phyloP scores from a whole-genome alignment of 2,329 filamentous ascomycete species.

The Microcyclospora pomicola region DNA sequence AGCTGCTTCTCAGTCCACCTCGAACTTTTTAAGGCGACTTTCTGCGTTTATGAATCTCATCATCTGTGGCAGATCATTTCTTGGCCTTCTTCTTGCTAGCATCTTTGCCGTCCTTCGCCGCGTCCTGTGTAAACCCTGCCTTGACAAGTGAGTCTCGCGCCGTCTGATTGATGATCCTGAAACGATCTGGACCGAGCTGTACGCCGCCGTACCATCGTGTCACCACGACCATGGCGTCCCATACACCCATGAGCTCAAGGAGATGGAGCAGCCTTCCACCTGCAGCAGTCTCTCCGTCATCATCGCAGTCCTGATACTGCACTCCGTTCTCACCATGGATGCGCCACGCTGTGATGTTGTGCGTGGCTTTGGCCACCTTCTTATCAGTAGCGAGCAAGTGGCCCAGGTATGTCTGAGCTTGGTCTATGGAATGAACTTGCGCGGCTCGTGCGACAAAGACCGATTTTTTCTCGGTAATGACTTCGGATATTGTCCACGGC shows the following conservation, averaged over 20 bases:
- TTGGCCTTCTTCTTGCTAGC: conserved; percentile 13
- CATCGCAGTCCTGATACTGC: conserved; percentile 79
- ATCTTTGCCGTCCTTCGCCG: conserved; percentile 19
- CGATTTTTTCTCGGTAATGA: conserved; percentile 69
- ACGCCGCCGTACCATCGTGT: conserved; percentile 92
- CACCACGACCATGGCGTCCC: conserved; percentile 86
- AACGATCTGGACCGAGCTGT: conserved; percentile 75
- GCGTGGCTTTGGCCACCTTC: conserved; percentile 72
- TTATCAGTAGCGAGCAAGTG: conserved; percentile 72
- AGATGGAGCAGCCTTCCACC: conserved; percentile 74
- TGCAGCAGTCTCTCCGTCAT: conserved; percentile 89
- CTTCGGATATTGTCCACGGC: conserved; percentile 63
- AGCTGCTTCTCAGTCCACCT: too few species aligned
- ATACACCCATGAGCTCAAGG: conserved; percentile 88
- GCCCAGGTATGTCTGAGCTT: conserved; percentile 57
- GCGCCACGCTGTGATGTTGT: conserved; percentile 93
- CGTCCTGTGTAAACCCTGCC: conserved; percentile 53
- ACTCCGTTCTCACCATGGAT: conserved; percentile 45
- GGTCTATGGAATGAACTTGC: conserved; percentile 50
- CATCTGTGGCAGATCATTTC: conserved; percentile 3
- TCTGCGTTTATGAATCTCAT: too few species aligned
- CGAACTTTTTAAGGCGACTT: too few species aligned
- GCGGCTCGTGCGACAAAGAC: conserved; percentile 73
- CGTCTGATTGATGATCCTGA: conserved; percentile 76
- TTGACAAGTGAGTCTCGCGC: conserved; percentile 73